Evolutionary conservation across 257 asterid species (phyloP), one percentile per base, ranked within the genome.

Genomic region (Orobanche coerulescens): DNA sequence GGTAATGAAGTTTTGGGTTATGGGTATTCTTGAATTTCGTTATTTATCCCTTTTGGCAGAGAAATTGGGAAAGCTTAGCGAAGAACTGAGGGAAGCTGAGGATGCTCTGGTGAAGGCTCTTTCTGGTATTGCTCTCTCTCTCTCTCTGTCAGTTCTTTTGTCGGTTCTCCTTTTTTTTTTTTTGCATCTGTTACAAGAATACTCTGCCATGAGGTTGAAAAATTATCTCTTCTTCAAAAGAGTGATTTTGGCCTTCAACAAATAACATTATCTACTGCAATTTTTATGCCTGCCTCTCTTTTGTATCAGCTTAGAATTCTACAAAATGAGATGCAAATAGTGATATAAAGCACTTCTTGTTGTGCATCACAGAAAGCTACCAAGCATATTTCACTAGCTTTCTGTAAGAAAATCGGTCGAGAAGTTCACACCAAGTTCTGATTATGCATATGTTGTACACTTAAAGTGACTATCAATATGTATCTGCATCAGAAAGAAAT

Each of bases 21-120:
- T 18, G 15, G 36, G 39, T 30, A 55, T 19, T 58, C 39, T 62
- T 62, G 22, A 36, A 56, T 18, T 13, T 64, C 15, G 51, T 73
- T 62, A 20, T 62, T 71, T 71, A 18, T 22, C 23, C 8, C 5
- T 61, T 31, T 26, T 70, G 50, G 33, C 87, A 92, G 98, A 40
- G 46, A 80, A 71, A 73, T 69, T 86, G 67, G 81, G 80, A 60
- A 76, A 64, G 76, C 75, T 88, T 36, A 92, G 82, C 77, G 76
- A 46, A 22, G 85, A 81, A 72, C 55, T 88, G 37, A 77, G 87
- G 49, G 94, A 77, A 59, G 84, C 82, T 43, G 98, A 88, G 61
- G 95, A 78, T 75, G 78, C 49, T 67, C 66, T 92, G 76, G 90
- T 88, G 53, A 86, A 86, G 71, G 81, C 95, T 58, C 90, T 86